Conservation (phyloP, 2,329 filamentous ascomycete genomes). For the Rhynchosporium secalis region DNA sequence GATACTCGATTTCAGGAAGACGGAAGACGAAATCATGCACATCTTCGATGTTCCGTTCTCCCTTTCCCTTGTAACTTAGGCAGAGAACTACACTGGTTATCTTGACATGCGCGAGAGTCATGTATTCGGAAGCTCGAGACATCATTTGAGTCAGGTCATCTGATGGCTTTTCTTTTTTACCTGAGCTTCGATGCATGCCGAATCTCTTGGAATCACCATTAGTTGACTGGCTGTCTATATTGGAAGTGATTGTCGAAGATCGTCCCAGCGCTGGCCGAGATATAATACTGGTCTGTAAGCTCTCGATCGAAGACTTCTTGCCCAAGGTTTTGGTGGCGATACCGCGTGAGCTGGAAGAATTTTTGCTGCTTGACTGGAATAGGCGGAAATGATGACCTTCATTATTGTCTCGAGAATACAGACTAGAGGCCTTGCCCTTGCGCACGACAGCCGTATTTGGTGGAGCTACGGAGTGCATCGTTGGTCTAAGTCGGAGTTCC, state of each 20-base stretch:
- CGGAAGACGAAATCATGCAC: conserved; percentile 97
- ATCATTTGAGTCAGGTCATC: conserved; percentile 98
- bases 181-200: conserved; percentile 45
- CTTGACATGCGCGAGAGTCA: conserved; percentile 94
- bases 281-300: conserved; percentile 32
- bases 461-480: conserved; percentile 59
- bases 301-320: conserved; percentile 40
- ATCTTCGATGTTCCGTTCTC: conserved; percentile 93
- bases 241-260: conserved; percentile 31
- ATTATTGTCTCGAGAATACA: conserved; percentile 33
- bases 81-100: conserved; percentile 94
- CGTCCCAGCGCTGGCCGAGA: conserved; percentile 34
- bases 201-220: conserved; percentile 51
- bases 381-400: conserved; percentile 44
- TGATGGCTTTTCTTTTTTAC: conserved; percentile 57
- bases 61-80: conserved; percentile 93
- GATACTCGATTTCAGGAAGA: conserved; percentile 89
- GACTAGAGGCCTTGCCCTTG: conserved; percentile 33
- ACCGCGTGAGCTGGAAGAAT: conserved; percentile 27
- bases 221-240: conserved; percentile 30
- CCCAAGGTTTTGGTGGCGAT: conserved; percentile 28
- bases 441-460: conserved; percentile 29
- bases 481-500: conserved; percentile 80
- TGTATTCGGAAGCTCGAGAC: conserved; percentile 89
- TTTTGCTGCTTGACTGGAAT: conserved; percentile 44